These are phyloP conservation scores for Pseudogymnoascus sp. DNA, from an alignment of 2,329 filamentous ascomycete species.

Conservation along the genomic window DNA sequence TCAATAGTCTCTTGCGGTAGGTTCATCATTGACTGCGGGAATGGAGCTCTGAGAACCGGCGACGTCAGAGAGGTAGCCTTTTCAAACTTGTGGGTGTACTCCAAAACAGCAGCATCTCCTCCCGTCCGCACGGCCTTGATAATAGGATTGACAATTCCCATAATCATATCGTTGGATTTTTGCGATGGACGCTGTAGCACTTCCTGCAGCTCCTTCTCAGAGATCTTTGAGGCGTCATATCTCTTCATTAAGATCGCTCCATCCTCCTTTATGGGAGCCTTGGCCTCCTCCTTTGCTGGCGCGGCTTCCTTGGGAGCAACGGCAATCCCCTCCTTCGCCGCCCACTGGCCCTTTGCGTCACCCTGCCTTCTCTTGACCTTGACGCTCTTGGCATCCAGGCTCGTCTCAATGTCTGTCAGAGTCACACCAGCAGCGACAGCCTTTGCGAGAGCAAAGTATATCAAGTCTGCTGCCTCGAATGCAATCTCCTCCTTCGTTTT, in stretches of 20 bases:
- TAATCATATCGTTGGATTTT: slow-evolving; percentile 87
- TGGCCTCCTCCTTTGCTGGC: slow-evolving; percentile 34
- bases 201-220: slow-evolving; percentile 58
- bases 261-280: slow-evolving; percentile 42
- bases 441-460: slow-evolving; percentile 93
- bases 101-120: slow-evolving; percentile 81
- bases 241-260: slow-evolving; percentile 72
- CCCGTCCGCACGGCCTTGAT: slow-evolving; percentile 77
- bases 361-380: slow-evolving; percentile 92
- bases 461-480: slow-evolving; percentile 88
- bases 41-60: slow-evolving; percentile 83
- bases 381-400: slow-evolving; percentile 86
- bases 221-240: slow-evolving; percentile 60
- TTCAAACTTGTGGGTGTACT: slow-evolving; percentile 97
- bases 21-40: slow-evolving; percentile 78
- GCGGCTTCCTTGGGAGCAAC: slow-evolving; percentile 18
- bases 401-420: slow-evolving; percentile 83
- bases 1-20: slow-evolving; percentile 74
- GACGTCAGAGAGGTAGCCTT: slow-evolving; percentile 87
- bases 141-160: slow-evolving; percentile 85
- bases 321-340: slow-evolving; percentile 67
- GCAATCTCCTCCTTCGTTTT: slow-evolving; percentile 75
- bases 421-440: slow-evolving; percentile 78
- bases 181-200: slow-evolving; percentile 85
- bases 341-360: slow-evolving; percentile 91